These are phyloP conservation scores for Vitellaria paradoxa DNA, from an alignment of 179 eudicot genomes.

Conservation along the genomic window DNA sequence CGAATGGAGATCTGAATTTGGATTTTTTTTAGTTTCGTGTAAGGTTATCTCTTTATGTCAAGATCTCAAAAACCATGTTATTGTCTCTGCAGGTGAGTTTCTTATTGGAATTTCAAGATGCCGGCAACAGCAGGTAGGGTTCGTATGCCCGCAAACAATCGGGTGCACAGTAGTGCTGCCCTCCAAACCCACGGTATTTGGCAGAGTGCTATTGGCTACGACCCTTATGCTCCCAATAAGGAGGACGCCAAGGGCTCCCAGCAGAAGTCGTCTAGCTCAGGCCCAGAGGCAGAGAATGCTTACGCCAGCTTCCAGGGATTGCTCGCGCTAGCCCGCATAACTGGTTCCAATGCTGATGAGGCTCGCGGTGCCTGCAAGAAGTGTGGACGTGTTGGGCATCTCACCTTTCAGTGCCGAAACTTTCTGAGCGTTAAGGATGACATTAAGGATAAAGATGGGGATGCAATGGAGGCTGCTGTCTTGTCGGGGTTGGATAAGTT, in stretches of 20 bases:
- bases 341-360: slow-evolving; percentile 69
- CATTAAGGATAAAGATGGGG: slow-evolving; percentile 49
- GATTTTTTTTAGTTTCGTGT: neutral
- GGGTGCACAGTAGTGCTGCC: slow-evolving; percentile 98
- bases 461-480: slow-evolving; percentile 58
- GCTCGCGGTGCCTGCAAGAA: slow-evolving; percentile 94
- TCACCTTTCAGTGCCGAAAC: slow-evolving; percentile 88
- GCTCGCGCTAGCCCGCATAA: slow-evolving; percentile 79
- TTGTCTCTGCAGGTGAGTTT: slow-evolving; percentile 28
- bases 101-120: slow-evolving; percentile 44
- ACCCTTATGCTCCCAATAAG: slow-evolving; percentile 90
- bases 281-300: slow-evolving; percentile 68
- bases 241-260: slow-evolving; percentile 63
- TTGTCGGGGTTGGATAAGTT: slow-evolving; percentile 68
- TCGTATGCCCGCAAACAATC: slow-evolving; percentile 98
- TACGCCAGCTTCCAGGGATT: slow-evolving; percentile 85
- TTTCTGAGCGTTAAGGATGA: slow-evolving; percentile 81
- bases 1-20: neutral
- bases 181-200: slow-evolving; percentile 97
- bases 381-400: slow-evolving; percentile 94
- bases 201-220: slow-evolving; percentile 95
- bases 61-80: slow-evolving; percentile 19
- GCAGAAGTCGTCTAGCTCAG: slow-evolving; percentile 35
- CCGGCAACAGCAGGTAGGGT: slow-evolving; percentile 99
- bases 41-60: neutral